phyloP scores from a whole-genome alignment of 768 basidiomycete species.

The Pisolithus tinctorius region DNA sequence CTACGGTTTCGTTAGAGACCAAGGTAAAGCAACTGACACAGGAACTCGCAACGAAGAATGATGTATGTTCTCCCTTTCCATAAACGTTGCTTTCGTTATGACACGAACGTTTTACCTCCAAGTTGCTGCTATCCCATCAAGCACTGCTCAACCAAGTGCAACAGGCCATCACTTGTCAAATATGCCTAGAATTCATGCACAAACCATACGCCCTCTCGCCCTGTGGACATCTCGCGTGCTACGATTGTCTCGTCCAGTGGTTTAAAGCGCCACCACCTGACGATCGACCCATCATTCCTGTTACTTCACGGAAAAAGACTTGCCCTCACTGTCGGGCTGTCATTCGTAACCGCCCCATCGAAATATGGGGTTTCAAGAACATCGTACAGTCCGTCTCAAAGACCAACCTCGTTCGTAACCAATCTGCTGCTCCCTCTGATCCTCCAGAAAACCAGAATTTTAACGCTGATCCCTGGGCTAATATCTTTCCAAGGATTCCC shows the following conservation, averaged over 20 bases:
- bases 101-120: background rate
- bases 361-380: constrained; percentile 43
- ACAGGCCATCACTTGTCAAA: constrained; percentile 67
- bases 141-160: constrained; percentile 46
- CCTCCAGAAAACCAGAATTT: constrained; percentile 18
- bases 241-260: constrained; percentile 70
- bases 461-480: constrained; percentile 56
- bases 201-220: constrained; percentile 70
- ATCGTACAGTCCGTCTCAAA: constrained; percentile 41
- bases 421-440: constrained; percentile 21
- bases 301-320: constrained; percentile 32
- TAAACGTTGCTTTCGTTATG: background rate
- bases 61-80: constrained; percentile 24
- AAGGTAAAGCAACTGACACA: constrained; percentile 36
- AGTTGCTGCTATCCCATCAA: constrained; percentile 52
- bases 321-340: constrained; percentile 41
- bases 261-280: constrained; percentile 45
- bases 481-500: constrained; percentile 42
- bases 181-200: constrained; percentile 70
- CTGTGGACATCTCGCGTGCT: constrained; percentile 70
- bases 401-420: constrained; percentile 40
- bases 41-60: constrained; percentile 35
- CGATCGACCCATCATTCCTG: constrained; percentile 18
- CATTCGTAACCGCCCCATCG: constrained; percentile 39
- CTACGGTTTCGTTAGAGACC: constrained; percentile 7